Evolutionary conservation across 768 basidiomycete genomes (phyloP), one percentile per base, ranked within the genome.

Genomic region (Lyophyllum decastes): DNA sequence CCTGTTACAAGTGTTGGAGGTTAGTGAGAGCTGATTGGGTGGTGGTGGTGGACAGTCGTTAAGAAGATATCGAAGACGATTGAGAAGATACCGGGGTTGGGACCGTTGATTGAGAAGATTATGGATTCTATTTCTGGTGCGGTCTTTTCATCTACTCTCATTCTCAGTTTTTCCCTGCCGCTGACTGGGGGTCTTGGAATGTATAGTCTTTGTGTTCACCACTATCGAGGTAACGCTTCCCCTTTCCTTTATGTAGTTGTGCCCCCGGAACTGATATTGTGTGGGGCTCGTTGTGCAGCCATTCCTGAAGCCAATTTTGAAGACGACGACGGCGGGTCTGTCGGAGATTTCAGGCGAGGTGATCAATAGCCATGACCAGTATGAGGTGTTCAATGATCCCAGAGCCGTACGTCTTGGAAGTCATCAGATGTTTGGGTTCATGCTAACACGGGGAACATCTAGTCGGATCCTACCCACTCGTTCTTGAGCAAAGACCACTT

Each of bases 401-500:
- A 75, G 82, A 57, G 89, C 91, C 14, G 89, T 90, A 63, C 67
- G 79, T 78, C 58, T 69, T 7, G n/a, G 30, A 2, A 69, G 1
- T 35, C 16, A 60, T 70, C 57, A 21, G 30, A 50, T 17, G 47
- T 41, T 25, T 25, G 25, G 17, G 45, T 41, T n/a, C 47, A 48
- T 49, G 30, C 49, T 66, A n/a, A 60, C 22, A 47, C 45, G 2
- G 24, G 17, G 34, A 27, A 27, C 25, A n/a, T 34, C 1, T 63
- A 91, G 86, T 89, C 87, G 33, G 92, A 95, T 68, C 92, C 92
- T 2, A 95, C 92, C 2, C 92, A 94, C 68, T 93, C 90, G 2
- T 91, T 92, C 78, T 71, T 94, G 71, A 92, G 89, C 68, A 94
- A 94, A 74, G 92, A 94, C 67, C 91, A 94, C 65, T 93, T 93